Base-by-base conservation (phyloP, 1,139 yeast genomes). In the Yamadazyma epiphylla region DNA sequence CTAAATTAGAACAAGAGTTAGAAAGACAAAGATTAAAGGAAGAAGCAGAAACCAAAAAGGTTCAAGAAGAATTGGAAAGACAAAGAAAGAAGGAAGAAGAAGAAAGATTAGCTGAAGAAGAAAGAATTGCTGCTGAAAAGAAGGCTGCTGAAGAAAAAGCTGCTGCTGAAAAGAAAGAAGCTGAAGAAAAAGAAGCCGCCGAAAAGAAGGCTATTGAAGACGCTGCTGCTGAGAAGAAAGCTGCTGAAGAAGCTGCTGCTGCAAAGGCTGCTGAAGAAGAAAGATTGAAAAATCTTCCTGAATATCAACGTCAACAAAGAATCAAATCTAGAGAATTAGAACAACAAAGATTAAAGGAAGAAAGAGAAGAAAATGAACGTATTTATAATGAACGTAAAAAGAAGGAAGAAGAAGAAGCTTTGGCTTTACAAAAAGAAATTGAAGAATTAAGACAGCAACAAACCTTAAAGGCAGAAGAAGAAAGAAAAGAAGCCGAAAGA, bases 1-100 rank as follows among this genome's bases (percentile, higher is more conserved):
- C 60, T 40, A 61, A 58, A 43, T 47, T 64, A 21, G 62, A 69
- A 43, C 74, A 65, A 36, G 77, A 72, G 43, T 57, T 72, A 33
- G 74, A 69, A 39, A 58, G 58, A 41, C 39, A 49, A 46, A 56
- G 67, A 44, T 35, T 56, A 27, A 60, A 53, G 35, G 55, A 60
- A 45, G 61, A 60, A 41, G 57, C 51, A 27, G 68, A 56, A 37
- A 54, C 55, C 30, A 45, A 44, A 36, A 49, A 51, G 36, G 43
- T 41, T 32, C 50, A 57, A 31, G 62, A 64, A 37, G 58, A 54
- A 36, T 58, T 53, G 30, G 57, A 48, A 31, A 51, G 54, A 37
- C 56, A 64, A 42, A 57, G 62, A 41, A 41, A 52, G 30, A 61
- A 62, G 22, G 62, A 52, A 28, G 60, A 55, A 23, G 55, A 53